Evolutionary conservation across 768 basidiomycete genomes (phyloP).

Genomic region (Rhodotorula kratochvilovae): DNA sequence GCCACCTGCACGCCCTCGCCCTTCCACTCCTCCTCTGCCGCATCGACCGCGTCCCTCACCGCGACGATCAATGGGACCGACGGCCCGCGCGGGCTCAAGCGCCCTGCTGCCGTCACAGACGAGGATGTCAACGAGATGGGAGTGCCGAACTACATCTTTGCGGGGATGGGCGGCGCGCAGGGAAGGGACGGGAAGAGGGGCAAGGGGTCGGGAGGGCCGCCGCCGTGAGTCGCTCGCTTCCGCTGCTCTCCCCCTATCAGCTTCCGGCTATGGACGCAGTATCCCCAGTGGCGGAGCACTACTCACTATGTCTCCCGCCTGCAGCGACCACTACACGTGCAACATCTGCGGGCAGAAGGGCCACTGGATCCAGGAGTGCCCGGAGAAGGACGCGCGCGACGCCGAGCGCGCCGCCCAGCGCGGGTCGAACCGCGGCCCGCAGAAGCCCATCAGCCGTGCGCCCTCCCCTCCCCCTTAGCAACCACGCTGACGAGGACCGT

Average conservation of each 20-base stretch:
- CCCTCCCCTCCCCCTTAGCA: no score
- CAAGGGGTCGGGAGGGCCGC: slow-evolving; percentile 53
- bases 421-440: slow-evolving; percentile 44
- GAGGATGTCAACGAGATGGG: slow-evolving; percentile 42
- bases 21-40: slow-evolving; percentile 36
- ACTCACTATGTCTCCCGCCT: no score
- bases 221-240: slow-evolving; percentile 8
- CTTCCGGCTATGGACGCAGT: no score
- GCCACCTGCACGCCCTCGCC: slow-evolving; percentile 57
- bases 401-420: slow-evolving; percentile 51
- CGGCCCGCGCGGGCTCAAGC: slow-evolving; percentile 45
- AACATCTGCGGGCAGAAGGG: slow-evolving; percentile 66
- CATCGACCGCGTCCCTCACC: slow-evolving; percentile 41
- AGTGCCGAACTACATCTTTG: slow-evolving; percentile 45
- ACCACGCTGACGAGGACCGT: no score
- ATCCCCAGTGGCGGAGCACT: no score
- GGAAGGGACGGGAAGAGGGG: slow-evolving; percentile 41
- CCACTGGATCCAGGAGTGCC: slow-evolving; percentile 85
- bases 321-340: slow-evolving; percentile 62
- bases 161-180: slow-evolving; percentile 17
- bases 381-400: slow-evolving; percentile 43
- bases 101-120: slow-evolving; percentile 40
- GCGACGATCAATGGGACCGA: slow-evolving; percentile 45
- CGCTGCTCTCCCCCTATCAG: no score
- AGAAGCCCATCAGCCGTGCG: slow-evolving; percentile 78